These are phyloP conservation scores for Zancudomyces culisetae DNA, from an alignment of 371 early-diverging fungal genomes.

Conservation along the genomic window DNA sequence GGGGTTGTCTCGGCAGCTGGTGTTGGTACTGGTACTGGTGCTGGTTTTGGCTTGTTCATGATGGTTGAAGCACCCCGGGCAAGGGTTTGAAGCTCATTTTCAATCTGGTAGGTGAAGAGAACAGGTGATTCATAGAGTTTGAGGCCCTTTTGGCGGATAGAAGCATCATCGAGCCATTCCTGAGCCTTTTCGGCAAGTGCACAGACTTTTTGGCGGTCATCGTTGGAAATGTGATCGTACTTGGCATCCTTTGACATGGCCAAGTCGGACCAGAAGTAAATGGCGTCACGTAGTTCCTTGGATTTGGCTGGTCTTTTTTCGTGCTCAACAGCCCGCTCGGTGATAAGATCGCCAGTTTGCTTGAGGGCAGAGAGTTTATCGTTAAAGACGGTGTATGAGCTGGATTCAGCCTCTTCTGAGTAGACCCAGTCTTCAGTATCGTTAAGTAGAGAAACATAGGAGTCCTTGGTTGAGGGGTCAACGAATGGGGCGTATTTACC, in stretches of 20 bases:
- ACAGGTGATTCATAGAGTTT: constrained; percentile 56
- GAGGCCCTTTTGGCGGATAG: constrained; percentile 47
- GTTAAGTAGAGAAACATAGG: constrained; percentile 46
- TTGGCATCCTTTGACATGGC: constrained; percentile 58
- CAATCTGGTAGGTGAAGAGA: constrained; percentile 50
- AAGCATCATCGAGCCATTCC: constrained; percentile 71
- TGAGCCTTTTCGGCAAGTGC: constrained; percentile 54
- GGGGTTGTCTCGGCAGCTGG: constrained; percentile 31
- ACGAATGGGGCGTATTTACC: constrained; percentile 52
- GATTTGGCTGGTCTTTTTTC: constrained; percentile 72
- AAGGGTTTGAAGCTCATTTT: constrained; percentile 46
- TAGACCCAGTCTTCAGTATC: constrained; percentile 93
- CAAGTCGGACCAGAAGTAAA: constrained; percentile 47
- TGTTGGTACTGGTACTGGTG: constrained; percentile 6
- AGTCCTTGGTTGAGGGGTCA: constrained; percentile 45
- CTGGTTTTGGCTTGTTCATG: constrained; percentile 79
- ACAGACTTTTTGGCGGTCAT: constrained; percentile 63
- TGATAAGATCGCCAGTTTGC: constrained; percentile 65
- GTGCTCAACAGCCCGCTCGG: constrained; percentile 58
- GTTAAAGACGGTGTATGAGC: constrained; percentile 62
- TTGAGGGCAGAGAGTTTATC: constrained; percentile 59
- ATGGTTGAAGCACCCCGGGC: constrained; percentile 51
- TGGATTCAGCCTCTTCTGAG: constrained; percentile 83
- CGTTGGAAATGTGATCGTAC: constrained; percentile 71
- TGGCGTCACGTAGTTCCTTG: constrained; percentile 51